Evolutionary conservation across 805 yeast genomes (phyloP).

Genomic region (Candida sakaeoensis): DNA sequence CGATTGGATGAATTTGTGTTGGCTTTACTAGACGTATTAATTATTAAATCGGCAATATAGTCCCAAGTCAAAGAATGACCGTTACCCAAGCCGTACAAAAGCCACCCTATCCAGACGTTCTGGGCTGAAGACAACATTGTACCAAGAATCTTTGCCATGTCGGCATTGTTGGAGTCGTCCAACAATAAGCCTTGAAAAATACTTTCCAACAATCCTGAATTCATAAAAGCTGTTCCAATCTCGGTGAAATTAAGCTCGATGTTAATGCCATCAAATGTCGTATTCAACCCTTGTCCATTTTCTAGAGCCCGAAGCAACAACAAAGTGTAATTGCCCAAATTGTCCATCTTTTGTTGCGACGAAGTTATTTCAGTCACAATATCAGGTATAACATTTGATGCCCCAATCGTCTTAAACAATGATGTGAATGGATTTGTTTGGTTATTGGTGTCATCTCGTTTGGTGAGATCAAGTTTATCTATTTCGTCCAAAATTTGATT

Average conservation of each 20-base stretch:
- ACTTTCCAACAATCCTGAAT: constrained; percentile 26
- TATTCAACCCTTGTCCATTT: constrained; percentile 1
- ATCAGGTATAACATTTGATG: constrained; percentile 12
- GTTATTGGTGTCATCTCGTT: constrained; percentile 1
- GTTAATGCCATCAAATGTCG: constrained; percentile 11
- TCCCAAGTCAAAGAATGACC: constrained; percentile 27
- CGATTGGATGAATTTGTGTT: constrained; percentile 4
- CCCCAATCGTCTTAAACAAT: constrained; percentile 5
- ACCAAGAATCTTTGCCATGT: constrained; percentile 25
- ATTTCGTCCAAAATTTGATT: constrained; percentile 3
- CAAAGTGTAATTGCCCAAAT: constrained; percentile 20
- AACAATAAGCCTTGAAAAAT: constrained; percentile 23
- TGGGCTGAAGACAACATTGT: constrained; percentile 17
- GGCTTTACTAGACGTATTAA: constrained; percentile 20
- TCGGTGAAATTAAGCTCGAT: constrained; percentile 22
- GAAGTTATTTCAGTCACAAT: constrained; percentile 29
- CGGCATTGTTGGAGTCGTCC: constrained; percentile 25
- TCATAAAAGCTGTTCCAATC: constrained; percentile 17
- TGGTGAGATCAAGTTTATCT: background rate
- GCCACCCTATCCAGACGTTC: constrained; percentile 26
- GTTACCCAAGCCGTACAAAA: constrained; percentile 30
- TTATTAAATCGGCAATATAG: constrained; percentile 26
- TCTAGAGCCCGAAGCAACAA: constrained; percentile 12
- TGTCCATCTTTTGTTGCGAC: constrained; percentile 26
- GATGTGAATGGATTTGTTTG: constrained; percentile 4